Base-by-base conservation (phyloP, 1,139 yeast species). In the Pichia sp. region DNA sequence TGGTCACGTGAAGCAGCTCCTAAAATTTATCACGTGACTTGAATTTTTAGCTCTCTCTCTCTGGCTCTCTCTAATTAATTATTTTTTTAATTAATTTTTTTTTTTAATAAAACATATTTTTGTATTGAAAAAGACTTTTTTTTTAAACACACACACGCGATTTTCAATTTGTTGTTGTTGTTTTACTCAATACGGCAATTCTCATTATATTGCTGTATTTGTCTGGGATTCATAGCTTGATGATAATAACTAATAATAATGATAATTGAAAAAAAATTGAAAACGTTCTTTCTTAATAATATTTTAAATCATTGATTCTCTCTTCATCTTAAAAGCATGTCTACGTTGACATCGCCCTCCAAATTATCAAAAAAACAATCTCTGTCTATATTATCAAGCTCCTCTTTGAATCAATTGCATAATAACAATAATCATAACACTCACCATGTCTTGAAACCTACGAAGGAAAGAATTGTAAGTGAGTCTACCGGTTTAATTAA, bases 401-500 rank as follows among this genome's bases (percentile, higher is more conserved):
- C 67, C 8, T 36, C 54, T 1, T 6, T 64, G 16, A 65, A 65
- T 45, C 59, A 56, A 42, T 43, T 64, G 28, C 61, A 59, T 42
- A 60, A 58, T 19, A 36, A 36, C 18, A 36, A 36, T 14, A 36
- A 36, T 19, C 25, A 18, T 9, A 19, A 18, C 13, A 19, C n/a
- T 34, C 38, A n/a, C 19, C 22, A 36, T 36, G 14, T 11, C 7
- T 33, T 43, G 10, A 64, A 60, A 38, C 68, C 67, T 10, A 50
- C 59, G 1, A 66, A 60, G 30, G 67, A 66, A 36, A 54, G 70
- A 50, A 53, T 67, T 16, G 55, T 64, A 14, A 66, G 70, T 56
- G 68, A 66, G 45, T 58, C 65, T 31, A 67, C 70, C 2, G 70
- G 70, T 1, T 50, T 67, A 42, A 66, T 67, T 31, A 67, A 67